These are phyloP conservation scores for Trichoderma virens DNA, from an alignment of 495 filamentous ascomycete species.

Conservation along the genomic window DNA sequence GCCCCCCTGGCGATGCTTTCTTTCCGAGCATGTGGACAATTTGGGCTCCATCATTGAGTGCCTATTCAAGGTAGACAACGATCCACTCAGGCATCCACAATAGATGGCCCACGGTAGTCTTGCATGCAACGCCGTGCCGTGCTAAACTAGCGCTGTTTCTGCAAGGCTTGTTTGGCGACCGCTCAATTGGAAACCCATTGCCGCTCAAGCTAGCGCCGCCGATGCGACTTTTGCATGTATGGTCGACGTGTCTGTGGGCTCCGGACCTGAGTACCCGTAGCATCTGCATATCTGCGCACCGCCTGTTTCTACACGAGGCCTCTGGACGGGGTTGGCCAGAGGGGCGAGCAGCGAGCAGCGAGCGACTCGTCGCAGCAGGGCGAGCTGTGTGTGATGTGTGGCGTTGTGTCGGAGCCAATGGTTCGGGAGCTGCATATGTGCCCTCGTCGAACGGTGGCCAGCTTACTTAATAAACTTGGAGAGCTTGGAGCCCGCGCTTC, in stretches of 20 bases:
- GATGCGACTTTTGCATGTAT: conserved; percentile 9
- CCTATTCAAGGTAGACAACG: not conserved
- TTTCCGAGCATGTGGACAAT: conserved; percentile 8
- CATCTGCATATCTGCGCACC: conserved; percentile 3
- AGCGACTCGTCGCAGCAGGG: not conserved
- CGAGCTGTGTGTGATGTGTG: not conserved
- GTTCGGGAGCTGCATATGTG: not conserved
- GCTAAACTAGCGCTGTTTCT: not conserved
- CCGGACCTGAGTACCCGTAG: not conserved
- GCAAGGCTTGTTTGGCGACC: conserved; percentile 7
- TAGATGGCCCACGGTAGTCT: conserved; percentile 6
- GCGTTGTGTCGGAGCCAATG: not conserved
- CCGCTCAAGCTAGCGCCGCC: conserved; percentile 4
- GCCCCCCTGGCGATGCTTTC: not conserved
- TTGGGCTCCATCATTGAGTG: conserved; percentile 6
- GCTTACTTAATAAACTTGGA: not conserved
- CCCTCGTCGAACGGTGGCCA: not conserved
- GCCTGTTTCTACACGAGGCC: not conserved
- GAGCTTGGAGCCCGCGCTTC: not conserved
- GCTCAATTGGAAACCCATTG: conserved; percentile 7
- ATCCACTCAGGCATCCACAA: not conserved
- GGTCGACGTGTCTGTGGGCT: conserved; percentile 6
- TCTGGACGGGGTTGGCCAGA: not conserved
- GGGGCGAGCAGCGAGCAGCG: not conserved
- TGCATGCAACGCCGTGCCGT: conserved; percentile 2